Evolutionary conservation across 768 basidiomycete species (phyloP), one percentile per base, ranked within the genome.

Genomic region (Kwoniella sp.): DNA sequence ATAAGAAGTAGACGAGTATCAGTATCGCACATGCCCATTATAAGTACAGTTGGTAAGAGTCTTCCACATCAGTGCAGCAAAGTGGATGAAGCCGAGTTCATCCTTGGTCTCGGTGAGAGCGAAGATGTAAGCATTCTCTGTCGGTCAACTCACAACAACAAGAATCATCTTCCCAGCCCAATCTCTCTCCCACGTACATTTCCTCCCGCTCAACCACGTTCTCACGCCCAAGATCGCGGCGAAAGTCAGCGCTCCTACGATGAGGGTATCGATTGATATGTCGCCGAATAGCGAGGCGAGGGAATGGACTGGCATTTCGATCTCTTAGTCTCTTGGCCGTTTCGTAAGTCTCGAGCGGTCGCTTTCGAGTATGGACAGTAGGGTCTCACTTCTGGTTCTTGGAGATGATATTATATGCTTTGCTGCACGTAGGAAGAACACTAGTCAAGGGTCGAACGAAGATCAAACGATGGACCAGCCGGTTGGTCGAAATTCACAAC

Each of bases 91-190:
- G n/a, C n/a, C n/a, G n/a, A n/a, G n/a, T n/a, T n/a, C n/a, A n/a
- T n/a, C n/a, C n/a, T n/a, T n/a, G n/a, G n/a, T n/a, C n/a, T n/a
- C n/a, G n/a, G n/a, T n/a, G n/a, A n/a, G n/a, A n/a, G n/a, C n/a
- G n/a, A n/a, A n/a, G n/a, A n/a, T n/a, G n/a, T 34, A 13, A 34
- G 34, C 13, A 34, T 34, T 34, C 34, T 45, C 15, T 20, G 41
- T 7, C 41, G 17, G 17, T 47, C 12, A 9, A 73, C 79, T 60
- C 60, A 80, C 79, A 25, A 77, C 64, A 0, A 81, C 65, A 56
- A 79, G 37, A 25, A 81, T 69, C 75, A 81, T 78, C 75, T 81
- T 81, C 12, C 79, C 79, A 7, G 75, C 75, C 79, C 78, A 81
- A n/a, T 81, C 79, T 29, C 79, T 50, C 64, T 79, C 79, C 73